Evolutionary conservation across 1,284 basidiomycete genomes (phyloP).

Genomic region (Malassezia arunalokei): DNA sequence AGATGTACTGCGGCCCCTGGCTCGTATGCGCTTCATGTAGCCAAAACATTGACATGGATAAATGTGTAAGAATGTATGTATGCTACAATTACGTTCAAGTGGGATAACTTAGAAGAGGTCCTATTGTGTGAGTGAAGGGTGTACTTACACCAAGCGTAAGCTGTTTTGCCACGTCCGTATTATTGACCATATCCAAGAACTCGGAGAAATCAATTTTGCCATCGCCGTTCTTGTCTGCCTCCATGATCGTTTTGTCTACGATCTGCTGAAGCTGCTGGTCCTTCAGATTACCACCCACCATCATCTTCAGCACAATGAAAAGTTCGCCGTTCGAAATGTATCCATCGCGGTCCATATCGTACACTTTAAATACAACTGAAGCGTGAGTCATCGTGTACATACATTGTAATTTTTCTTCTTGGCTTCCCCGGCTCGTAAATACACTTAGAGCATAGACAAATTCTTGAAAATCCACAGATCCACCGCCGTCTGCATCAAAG

Average conservation of each 20-base stretch:
- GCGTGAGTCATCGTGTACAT: slow-evolving; percentile 43
- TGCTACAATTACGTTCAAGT: neutral
- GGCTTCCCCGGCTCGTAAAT: slow-evolving; percentile 85
- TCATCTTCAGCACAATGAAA: slow-evolving; percentile 98
- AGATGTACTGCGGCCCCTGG: slow-evolving; percentile 21
- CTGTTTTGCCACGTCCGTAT: slow-evolving; percentile 95
- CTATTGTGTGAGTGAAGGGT: neutral
- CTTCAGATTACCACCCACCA: slow-evolving; percentile 99
- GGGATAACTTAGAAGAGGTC: slow-evolving; percentile 6
- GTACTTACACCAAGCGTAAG: slow-evolving; percentile 85
- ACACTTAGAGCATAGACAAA: slow-evolving; percentile 95
- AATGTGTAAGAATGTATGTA: neutral
- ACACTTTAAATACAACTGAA: slow-evolving; percentile 91
- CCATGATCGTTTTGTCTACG: slow-evolving; percentile 99
- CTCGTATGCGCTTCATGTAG: slow-evolving; percentile 8
- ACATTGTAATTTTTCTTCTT: slow-evolving; percentile 95
- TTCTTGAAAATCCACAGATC: slow-evolving; percentile 97
- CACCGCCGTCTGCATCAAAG: slow-evolving; percentile 96
- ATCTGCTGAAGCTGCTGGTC: slow-evolving; percentile 99
- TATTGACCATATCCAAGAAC: slow-evolving; percentile 90
- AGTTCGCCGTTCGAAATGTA: slow-evolving; percentile 98
- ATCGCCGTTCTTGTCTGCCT: slow-evolving; percentile 92
- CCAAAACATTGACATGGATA: neutral
- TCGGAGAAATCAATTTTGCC: slow-evolving; percentile 94
- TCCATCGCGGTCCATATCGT: slow-evolving; percentile 94